Base-by-base conservation (phyloP, 1,284 basidiomycete species). In the Trametes pubescens region DNA sequence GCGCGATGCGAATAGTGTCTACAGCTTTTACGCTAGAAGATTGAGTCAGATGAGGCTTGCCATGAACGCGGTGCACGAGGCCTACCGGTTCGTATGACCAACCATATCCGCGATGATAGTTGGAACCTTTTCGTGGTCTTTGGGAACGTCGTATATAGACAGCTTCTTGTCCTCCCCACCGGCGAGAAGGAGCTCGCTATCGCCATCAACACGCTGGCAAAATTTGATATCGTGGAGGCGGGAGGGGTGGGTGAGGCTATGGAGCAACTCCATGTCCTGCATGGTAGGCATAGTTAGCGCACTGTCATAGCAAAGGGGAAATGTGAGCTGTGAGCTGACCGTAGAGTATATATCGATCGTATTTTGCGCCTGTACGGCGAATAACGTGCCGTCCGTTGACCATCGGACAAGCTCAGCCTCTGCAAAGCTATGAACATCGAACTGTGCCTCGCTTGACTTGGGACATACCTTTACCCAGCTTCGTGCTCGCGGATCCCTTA, bases 351-450 rank as follows among this genome's bases (percentile, higher is more conserved):
- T 75, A 68, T 95, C 92, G 22, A 97, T 85, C n/a, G 84, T 89
- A 51, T 84, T 86, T 32, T 86, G 86, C n/a, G 86, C 85, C 71
- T 94, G 89, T 0, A 98, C 91, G 14, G 87, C 88, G 72, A 97
- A 95, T 34, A 88, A 80, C 3, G 85, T 83, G 0, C 95, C 95
- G 8, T 86, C 83, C 1, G 82, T 80, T 1, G 93, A 93, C 89
- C 95, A 98, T 35, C 90, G 84, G 32, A 96, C 94, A 9, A 92
- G 77, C 73, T 98, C 95, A 0, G 91, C 94, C 83, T 97, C 95
- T 94, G 70, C 10, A 5, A 2, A 16, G 48, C 24, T 21, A 26
- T 7, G 5, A 43, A 29, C 37, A 3, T 44, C 18, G 11, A 2
- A 29, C 18, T 11, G n/a, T 16, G 5, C 24, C 13, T 29, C 38